Evolutionary conservation across 2,329 filamentous ascomycete species (phyloP), one percentile per base, ranked within the genome.

Genomic region (Leptographium galeiforme): DNA sequence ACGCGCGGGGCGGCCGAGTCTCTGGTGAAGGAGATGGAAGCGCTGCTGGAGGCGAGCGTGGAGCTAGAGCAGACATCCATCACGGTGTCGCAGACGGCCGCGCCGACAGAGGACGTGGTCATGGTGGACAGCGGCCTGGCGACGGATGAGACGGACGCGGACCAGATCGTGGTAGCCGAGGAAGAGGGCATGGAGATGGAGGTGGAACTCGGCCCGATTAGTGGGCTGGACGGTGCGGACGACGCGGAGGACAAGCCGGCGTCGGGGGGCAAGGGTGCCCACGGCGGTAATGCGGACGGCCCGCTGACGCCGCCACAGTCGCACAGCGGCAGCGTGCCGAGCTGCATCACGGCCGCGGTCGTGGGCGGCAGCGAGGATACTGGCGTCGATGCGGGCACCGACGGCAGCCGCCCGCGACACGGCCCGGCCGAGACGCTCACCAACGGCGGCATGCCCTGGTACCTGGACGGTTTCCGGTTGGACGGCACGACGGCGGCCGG

Each of bases 391-490:
- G 25, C 25, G 25, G 49, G 50, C 3, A 25, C 13, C 8, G 7
- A n/a, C 36, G 47, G 47, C 4, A 4, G 13, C 18, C n/a, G 39
- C 13, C 7, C 6, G 2, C 5, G 12, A 1, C 43, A 36, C 36
- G n/a, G 39, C 40, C 45, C 73, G 2, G 58, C 63, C 5, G 78
- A 81, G 39, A 71, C 77, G 13, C 71, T 89, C 46, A 77, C 77
- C 2, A 76, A 84, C 49, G 91, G 91, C 55, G 91, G 91, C 38
- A 74, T 95, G 13, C 81, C 88, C 8, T 96, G 89, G 89, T 95
- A 95, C 66, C 78, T 95, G 55, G 79, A 87, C 62, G 77, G 80
- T 10, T 94, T 94, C 63, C 81, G 93, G 51, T 85, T 87, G 1
- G 53, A 81, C 52, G 91, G 89, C 54, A 95, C 89, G 0, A 91